Evolutionary conservation across 257 asterid genomes (phyloP).

Genomic region (Solanum peruvianum): DNA sequence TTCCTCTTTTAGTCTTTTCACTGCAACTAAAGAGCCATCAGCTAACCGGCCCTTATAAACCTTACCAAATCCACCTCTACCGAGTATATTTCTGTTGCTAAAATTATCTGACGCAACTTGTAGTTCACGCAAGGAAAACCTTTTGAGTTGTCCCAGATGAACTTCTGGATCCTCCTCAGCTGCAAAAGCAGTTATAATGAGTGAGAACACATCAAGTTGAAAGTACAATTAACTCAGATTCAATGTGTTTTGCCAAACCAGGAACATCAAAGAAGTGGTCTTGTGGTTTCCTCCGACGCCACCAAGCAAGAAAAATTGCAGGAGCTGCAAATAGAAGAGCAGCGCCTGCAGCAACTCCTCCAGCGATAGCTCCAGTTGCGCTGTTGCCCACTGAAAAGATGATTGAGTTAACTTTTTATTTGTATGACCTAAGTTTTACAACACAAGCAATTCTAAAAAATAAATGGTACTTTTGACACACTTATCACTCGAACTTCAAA

Average conservation of each 20-base stretch:
- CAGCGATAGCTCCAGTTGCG: slow-evolving; percentile 80
- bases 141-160: slow-evolving; percentile 29
- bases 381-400: slow-evolving; percentile 47
- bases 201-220: background rate
- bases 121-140: slow-evolving; percentile 29
- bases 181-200: slow-evolving; percentile 7
- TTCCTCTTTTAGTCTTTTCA: slow-evolving; percentile 30
- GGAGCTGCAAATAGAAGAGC: slow-evolving; percentile 86
- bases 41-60: slow-evolving; percentile 28
- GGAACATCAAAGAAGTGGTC: slow-evolving; percentile 91
- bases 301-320: slow-evolving; percentile 30
- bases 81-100: slow-evolving; percentile 27
- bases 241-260: slow-evolving; percentile 22
- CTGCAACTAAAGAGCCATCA: slow-evolving; percentile 31
- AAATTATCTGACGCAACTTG: slow-evolving; percentile 30
- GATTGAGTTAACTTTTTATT: background rate
- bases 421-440: background rate
- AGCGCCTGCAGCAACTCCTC: slow-evolving; percentile 89
- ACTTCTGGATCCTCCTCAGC: slow-evolving; percentile 40
- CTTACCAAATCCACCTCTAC: slow-evolving; percentile 32
- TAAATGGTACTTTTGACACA: background rate
- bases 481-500: background rate
- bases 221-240: background rate
- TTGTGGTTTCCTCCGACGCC: slow-evolving; percentile 10
- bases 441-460: background rate